These are phyloP conservation scores for Elsinoe fawcettii DNA, from an alignment of 2,329 filamentous ascomycete genomes.

Conservation along the genomic window DNA sequence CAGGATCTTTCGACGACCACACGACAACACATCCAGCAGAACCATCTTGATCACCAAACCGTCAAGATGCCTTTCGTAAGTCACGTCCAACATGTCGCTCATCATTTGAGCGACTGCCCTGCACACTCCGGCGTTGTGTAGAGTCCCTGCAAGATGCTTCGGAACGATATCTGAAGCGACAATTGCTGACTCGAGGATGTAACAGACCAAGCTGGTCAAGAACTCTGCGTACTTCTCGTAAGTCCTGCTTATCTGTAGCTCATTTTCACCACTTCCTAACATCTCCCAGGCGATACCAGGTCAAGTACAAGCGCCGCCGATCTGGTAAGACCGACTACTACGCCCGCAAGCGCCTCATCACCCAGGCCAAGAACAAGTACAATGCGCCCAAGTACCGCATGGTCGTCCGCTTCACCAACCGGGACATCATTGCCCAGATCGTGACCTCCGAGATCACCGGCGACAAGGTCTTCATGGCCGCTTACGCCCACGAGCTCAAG, in stretches of 20 bases:
- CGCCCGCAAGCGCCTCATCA: slow-evolving; percentile 97
- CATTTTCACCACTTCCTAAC: slow-evolving; percentile 13
- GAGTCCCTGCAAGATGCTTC: slow-evolving; percentile 99
- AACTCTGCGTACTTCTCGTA: slow-evolving; percentile 98
- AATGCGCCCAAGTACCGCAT: slow-evolving; percentile 99
- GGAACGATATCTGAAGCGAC: slow-evolving; percentile 86
- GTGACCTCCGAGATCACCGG: slow-evolving; percentile 91
- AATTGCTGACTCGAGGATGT: slow-evolving; percentile 95
- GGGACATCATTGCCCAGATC: slow-evolving; percentile 98
- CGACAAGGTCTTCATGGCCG: slow-evolving; percentile 90
- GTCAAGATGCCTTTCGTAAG: slow-evolving; percentile 43
- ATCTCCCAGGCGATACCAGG: slow-evolving; percentile 75
- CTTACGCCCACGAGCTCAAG: slow-evolving; percentile 96
- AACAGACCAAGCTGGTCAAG: slow-evolving; percentile 89
- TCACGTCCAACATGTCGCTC: slow-evolving; percentile 22
- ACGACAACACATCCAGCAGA: neutral
- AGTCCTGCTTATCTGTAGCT: slow-evolving; percentile 35
- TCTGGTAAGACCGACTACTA: slow-evolving; percentile 99
- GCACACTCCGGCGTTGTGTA: slow-evolving; percentile 23
- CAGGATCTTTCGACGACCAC: neutral
- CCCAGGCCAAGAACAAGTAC: slow-evolving; percentile 99
- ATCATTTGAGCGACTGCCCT: slow-evolving; percentile 9
- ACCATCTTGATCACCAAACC: slow-evolving; percentile 17
- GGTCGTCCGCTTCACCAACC: slow-evolving; percentile 76
- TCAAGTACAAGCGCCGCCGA: slow-evolving; percentile 98